Evolutionary conservation across 2,329 filamentous ascomycete genomes (phyloP), one percentile per base, ranked within the genome.

Genomic region (Trichoderma polysporum): DNA sequence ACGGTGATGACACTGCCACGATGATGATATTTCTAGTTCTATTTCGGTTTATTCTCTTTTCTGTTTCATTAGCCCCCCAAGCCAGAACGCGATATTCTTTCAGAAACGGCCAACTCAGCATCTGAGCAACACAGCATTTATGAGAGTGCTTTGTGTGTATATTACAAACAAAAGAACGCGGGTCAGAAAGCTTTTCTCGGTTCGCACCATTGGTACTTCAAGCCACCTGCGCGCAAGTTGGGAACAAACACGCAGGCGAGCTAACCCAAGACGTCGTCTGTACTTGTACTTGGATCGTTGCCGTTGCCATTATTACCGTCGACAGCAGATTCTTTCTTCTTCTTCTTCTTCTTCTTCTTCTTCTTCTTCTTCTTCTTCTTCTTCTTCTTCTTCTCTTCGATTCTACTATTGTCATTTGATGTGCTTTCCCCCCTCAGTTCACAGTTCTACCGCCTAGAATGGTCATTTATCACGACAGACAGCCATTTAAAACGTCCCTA

Each of bases 21-120:
- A 81, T 80, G 74, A 81, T 74, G 78, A 81, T 74, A 79, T 76
- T 47, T 47, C 76, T 74, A 71, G 76, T 76, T 73, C 70, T 66
- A 17, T 47, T 56, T 47, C 52, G 25, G 6, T 53, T 47, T 53
- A 31, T 49, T 47, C 22, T 73, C 73, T 73, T 70, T 74, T 71
- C 8, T 78, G 76, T 78, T 75, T 74, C 72, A 74, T 71, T 73
- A 75, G 70, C 68, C 71, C 65, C 68, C n/a, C 70, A 69, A 72
- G 7, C 31, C 33, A 17, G 41, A 47, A 50, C 33, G 41, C 53
- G 53, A 68, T 66, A 52, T 61, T 53, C 58, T 52, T 33, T 66
- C 35, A 29, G 17, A 35, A 67, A 45, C 33, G 47, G 52, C 15
- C 45, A 47, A 63, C 54, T 67, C 66, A 70, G 60, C 68, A 70